A percentile compares a stretch with the other conserved stretches of the same genome.
phyloP scores from a whole-genome alignment of 2,329 filamentous ascomycete genomes.

The Fusarium staphyleae region DNA sequence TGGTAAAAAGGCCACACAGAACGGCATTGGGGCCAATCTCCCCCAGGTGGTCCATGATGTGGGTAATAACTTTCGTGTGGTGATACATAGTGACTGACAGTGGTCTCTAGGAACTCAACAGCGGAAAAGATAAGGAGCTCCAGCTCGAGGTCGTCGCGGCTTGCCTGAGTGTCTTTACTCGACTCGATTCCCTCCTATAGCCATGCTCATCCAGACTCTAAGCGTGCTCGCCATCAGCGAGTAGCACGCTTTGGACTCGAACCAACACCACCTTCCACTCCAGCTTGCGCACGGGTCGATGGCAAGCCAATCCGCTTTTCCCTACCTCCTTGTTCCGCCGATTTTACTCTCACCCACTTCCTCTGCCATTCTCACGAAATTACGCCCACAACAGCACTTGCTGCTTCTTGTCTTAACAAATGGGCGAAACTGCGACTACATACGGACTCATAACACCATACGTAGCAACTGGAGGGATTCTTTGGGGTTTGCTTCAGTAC shows the following conservation, averaged over 20 bases:
- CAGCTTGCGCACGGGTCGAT: constrained; percentile 25
- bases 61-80: constrained; percentile 30
- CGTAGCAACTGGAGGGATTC: constrained; percentile 29
- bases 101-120: constrained; percentile 72
- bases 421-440: constrained; percentile 11
- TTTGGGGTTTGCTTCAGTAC: constrained; percentile 17
- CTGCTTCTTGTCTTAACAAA: constrained; percentile 10
- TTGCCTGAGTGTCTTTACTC: constrained; percentile 95
- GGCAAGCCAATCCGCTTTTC: constrained; percentile 26
- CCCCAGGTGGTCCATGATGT: constrained; percentile 84
- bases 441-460: constrained; percentile 18
- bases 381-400: constrained; percentile 24
- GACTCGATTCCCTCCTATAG: constrained; percentile 93
- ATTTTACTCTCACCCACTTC: constrained; percentile 22
- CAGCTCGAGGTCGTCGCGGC: constrained; percentile 97
- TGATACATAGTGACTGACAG: constrained; percentile 24
- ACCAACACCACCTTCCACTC: constrained; percentile 16
- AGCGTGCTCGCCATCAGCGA: constrained; percentile 18
- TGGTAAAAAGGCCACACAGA: constrained; percentile 77
- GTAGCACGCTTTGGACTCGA: constrained; percentile 13
- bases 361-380: constrained; percentile 19
- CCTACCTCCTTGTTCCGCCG: constrained; percentile 24
- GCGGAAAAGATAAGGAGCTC: constrained; percentile 89
- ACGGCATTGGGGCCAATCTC: constrained; percentile 91
- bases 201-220: constrained; percentile 3